Base-by-base conservation (phyloP, 1,139 yeast species). In the Kodamaea suecica region DNA sequence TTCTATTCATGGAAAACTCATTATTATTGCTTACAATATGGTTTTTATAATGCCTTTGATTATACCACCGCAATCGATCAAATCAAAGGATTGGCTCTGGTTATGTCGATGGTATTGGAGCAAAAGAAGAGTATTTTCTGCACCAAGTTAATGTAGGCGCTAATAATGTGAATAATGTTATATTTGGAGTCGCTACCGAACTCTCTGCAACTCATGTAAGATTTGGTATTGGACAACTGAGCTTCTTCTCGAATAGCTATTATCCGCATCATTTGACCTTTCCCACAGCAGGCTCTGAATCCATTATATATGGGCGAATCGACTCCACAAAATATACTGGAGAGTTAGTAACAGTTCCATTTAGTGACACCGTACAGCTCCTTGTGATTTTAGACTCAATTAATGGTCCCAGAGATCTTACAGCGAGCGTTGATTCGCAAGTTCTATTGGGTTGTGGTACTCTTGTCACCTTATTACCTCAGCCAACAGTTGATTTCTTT, bases 371-470 rank as follows among this genome's bases (percentile, higher is more conserved):
- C 14, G n/a, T 30, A 3, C 31, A 30, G 25, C 36, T 44, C 20
- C 31, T 33, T 16, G 37, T 39, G 15, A 31, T 33, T 2, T 23
- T 44, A 14, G 31, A 36, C 15, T 12, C 27, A 2, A 24, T 25
- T n/a, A 27, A 27, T 17, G 27, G 31, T 19, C 29, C 23, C 21
- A 23, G 13, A n/a, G 5, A 10, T 23, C 26, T 12, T n/a, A 10
- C 26, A 6, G n/a, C 6, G 6, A 12, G 41, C 6, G 23, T 28
- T 12, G 20, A 31, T 23, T 13, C 23, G 32, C 61, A 75, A 1
- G 84, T 79, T 3, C 53, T 78, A 29, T 57, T 83, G 27, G 92
- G 83, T 55, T 74, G 86, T 2, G 92, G 92, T 30, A 74, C 88
- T 6, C 76, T 88, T 2, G 56, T 76, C 31, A 66, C 82, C 3